These are phyloP conservation scores for Linum usitatissimum DNA, from an alignment of 345 rosid species.

Conservation along the genomic window DNA sequence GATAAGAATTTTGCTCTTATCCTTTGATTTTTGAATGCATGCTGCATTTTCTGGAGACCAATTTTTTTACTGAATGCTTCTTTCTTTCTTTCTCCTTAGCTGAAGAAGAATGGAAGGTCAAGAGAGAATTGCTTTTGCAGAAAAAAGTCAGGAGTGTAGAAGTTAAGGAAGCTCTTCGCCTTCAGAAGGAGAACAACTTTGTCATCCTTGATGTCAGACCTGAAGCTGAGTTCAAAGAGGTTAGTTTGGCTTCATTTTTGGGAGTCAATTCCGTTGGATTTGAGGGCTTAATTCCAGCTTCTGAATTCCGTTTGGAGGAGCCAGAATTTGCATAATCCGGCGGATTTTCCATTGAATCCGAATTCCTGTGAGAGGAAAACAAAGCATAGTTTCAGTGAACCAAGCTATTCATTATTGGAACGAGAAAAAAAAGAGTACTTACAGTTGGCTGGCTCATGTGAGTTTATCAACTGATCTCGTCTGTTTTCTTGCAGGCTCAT, in stretches of 20 bases:
- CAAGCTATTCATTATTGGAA: too few relatives aligned
- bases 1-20: background rate
- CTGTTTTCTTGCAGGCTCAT: constrained; percentile 41
- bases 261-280: too few relatives aligned
- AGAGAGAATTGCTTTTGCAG: constrained; percentile 68
- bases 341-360: too few relatives aligned
- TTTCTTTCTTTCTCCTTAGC: constrained; percentile 45
- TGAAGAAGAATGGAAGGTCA: constrained; percentile 90
- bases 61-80: constrained; percentile 13
- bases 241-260: constrained; percentile 17
- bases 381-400: too few relatives aligned
- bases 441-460: background rate
- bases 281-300: too few relatives aligned
- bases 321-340: too few relatives aligned
- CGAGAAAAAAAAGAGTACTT: background rate
- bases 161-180: constrained; percentile 90
- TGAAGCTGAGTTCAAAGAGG: constrained; percentile 87
- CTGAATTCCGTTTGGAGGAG: too few relatives aligned
- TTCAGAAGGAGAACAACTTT: constrained; percentile 87
- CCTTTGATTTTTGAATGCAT: background rate
- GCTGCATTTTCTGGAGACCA: background rate
- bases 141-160: constrained; percentile 94
- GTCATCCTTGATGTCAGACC: constrained; percentile 97
- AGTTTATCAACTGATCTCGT: too few relatives aligned
- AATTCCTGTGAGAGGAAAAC: too few relatives aligned